These are phyloP conservation scores for Aphanomyces astaci DNA, from an alignment of 352 stramenopile species.

Conservation along the genomic window DNA sequence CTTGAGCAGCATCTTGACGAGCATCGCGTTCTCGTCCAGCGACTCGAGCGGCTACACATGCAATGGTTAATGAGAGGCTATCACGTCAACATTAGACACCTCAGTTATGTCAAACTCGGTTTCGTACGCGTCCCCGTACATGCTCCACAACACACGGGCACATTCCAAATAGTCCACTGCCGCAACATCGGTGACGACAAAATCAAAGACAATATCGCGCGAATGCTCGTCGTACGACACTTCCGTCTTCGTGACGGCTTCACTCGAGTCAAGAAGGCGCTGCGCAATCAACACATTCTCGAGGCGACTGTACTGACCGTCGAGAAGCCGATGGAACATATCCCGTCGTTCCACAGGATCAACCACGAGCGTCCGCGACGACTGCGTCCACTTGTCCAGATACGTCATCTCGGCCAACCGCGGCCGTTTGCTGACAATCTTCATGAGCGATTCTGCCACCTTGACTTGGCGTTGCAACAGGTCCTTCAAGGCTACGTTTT, in stretches of 20 bases:
- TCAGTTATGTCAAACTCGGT: neutral
- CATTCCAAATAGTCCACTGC: neutral
- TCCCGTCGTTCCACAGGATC: neutral
- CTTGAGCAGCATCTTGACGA: neutral
- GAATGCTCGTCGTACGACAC: neutral
- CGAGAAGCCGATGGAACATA: conserved; percentile 1
- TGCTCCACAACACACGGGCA: neutral
- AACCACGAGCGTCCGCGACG: neutral
- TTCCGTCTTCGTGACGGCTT: neutral
- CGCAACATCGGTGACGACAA: neutral
- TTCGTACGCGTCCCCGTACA: neutral
- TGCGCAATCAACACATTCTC: conserved; percentile 15
- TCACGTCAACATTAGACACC: no score
- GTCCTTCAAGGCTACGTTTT: conserved; percentile 2
- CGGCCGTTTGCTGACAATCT: conserved; percentile 12
- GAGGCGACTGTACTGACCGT: neutral
- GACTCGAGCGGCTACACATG: neutral
- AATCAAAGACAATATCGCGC: neutral
- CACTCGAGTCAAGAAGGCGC: neutral
- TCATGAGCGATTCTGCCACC: neutral
- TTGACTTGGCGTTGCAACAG: neutral
- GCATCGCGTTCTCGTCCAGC: neutral
- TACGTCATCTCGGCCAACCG: conserved; percentile 4
- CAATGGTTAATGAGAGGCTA: no score
- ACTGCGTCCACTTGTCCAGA: conserved; percentile 7